These are phyloP conservation scores for Pythium myriotylum DNA, from an alignment of 352 stramenopile species.

Conservation along the genomic window DNA sequence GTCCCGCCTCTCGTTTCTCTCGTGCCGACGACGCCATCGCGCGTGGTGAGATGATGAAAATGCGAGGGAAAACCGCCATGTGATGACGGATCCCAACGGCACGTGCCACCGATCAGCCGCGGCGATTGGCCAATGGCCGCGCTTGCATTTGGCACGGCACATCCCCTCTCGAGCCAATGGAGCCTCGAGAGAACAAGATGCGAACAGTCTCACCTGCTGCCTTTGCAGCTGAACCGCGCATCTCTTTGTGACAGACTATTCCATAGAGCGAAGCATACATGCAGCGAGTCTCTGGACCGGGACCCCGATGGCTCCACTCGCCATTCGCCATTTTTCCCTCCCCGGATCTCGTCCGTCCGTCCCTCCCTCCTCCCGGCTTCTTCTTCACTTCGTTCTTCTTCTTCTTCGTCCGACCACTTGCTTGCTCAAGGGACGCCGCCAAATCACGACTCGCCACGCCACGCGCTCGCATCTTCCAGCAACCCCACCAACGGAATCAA, in stretches of 20 bases:
- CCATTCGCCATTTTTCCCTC: constrained; percentile 18
- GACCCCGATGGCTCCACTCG: neutral
- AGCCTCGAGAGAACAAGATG: neutral
- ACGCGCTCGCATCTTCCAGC: neutral
- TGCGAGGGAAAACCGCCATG: neutral
- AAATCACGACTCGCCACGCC: constrained; percentile 9
- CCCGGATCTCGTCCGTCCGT: neutral
- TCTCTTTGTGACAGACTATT: constrained; percentile 18
- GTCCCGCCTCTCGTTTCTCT: neutral
- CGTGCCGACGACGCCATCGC: neutral
- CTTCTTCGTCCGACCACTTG: too few relatives aligned
- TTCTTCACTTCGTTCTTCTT: neutral
- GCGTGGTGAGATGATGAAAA: neutral
- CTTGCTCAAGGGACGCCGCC: constrained; percentile 5
- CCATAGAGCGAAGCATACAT: neutral
- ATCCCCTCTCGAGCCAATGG: neutral
- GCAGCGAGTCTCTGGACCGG: neutral
- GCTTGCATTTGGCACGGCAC: neutral
- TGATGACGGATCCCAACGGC: neutral
- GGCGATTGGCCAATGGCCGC: neutral
- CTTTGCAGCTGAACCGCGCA: constrained; percentile 10
- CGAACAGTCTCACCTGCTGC: constrained; percentile 2
- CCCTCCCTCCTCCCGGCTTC: neutral
- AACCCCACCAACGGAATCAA: neutral
- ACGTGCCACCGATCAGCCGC: neutral